A percentile compares a stretch with the other conserved stretches of the same genome.
phyloP scores from a whole-genome alignment of 108 stramenopile species.

The Fragilaria radians region DNA sequence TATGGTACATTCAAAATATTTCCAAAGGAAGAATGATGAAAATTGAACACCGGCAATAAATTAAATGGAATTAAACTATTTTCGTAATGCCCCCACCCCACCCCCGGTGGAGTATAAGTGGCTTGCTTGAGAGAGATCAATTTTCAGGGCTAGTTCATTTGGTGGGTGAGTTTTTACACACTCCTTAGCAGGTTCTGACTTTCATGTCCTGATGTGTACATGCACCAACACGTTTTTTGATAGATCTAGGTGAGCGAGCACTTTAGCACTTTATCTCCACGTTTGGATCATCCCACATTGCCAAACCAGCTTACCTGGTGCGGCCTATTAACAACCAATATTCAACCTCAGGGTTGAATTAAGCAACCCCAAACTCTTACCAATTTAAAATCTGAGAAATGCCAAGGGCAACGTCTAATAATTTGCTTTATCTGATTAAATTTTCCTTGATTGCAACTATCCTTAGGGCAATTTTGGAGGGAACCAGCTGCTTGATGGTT shows the following conservation, averaged over 20 bases:
- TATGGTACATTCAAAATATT: too few species aligned
- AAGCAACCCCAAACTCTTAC: slow-evolving; percentile 90
- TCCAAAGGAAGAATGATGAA: too few species aligned
- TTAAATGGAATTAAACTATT: too few species aligned
- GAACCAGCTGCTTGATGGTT: slow-evolving; percentile 97
- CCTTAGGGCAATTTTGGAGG: slow-evolving; percentile 96
- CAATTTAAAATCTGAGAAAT: slow-evolving; percentile 97
- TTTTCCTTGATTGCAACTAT: slow-evolving; percentile 79
- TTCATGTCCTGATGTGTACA: slow-evolving; percentile 96
- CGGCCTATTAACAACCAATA: slow-evolving; percentile 94
- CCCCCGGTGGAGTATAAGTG: slow-evolving; percentile 83
- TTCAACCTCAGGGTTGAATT: slow-evolving; percentile 88
- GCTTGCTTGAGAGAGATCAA: slow-evolving; percentile 94
- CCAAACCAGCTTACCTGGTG: slow-evolving; percentile 95
- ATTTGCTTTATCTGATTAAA: slow-evolving; percentile 98
- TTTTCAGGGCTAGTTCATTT: slow-evolving; percentile 92
- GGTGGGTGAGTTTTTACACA: slow-evolving; percentile 88
- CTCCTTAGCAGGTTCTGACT: slow-evolving; percentile 91
- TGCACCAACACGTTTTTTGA: slow-evolving; percentile 98
- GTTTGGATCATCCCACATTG: slow-evolving; percentile 98
- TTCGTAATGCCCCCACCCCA: too few species aligned
- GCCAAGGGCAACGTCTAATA: slow-evolving; percentile 92
- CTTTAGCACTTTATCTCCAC: slow-evolving; percentile 94
- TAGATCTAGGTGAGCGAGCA: slow-evolving; percentile 95
- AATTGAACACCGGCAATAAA: too few species aligned